Base-by-base conservation (phyloP, 1,284 basidiomycete species). In the Trichosporon inkin region DNA sequence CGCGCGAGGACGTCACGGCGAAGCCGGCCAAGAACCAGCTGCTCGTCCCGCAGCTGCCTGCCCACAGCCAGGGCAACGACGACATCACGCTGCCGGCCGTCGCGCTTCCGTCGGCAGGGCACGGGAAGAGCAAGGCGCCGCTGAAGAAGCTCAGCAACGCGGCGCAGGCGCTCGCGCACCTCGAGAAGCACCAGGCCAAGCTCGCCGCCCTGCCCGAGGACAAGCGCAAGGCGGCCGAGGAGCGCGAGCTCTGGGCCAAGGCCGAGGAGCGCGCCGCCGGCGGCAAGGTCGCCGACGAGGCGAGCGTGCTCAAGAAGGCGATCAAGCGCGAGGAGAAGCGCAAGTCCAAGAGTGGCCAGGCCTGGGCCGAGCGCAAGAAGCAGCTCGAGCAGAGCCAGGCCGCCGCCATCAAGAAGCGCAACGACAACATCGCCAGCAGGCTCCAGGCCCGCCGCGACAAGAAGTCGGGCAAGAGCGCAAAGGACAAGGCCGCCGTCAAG, bases 291-390 rank as follows among this genome's bases (percentile, higher is more conserved):
- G 84, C 84, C 55, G 92, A 96, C 69, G 88, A 92, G 67, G 89
- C 90, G 72, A 76, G 68, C 4, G 81, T 87, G 53, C 76, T 97
- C 68, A 93, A 92, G 81, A 95, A 94, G 80, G 90, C 91, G 22
- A 86, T 84, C 10, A 95, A 94, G 82, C 82, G 89, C 74, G 87
- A 88, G 68, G 92, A 94, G 78, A 93, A 93, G 78, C 85, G 85
- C 68, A 96, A 95, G 76, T 70, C 66, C 32, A 92, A 90, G 81
- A 86, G 85, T 63, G 88, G 88, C 74, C 88, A 88, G 71, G 82
- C 84, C 59, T 96, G 92, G 92, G 84, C 85, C 39, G 88, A 91
- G 67, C 84, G 90, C 62, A 94, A 93, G 76, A 85, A 88, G 64
- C 84, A 89, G 38, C 71, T 92, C 22, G 70, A 82, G 7, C 82